A percentile compares a stretch with the other conserved stretches of the same genome.
Conservation (phyloP, 148 eudicot genomes). For the Nepenthes gracilis region DNA sequence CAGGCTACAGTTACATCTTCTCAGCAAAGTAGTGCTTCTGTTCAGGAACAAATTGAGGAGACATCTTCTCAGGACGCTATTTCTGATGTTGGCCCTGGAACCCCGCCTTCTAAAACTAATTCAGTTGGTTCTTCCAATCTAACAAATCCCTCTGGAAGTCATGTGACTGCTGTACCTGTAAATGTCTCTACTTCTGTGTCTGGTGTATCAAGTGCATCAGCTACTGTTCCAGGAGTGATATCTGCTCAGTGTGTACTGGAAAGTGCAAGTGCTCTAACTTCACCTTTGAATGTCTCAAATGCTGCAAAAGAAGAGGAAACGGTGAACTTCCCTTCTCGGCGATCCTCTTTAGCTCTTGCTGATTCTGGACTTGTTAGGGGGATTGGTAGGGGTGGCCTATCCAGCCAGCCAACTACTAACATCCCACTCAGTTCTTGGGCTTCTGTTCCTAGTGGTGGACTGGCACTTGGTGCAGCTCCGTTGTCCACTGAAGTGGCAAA, state of each 20-base stretch:
- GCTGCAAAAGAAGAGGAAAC: conserved; percentile 63
- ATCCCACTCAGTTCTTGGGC: conserved; percentile 42
- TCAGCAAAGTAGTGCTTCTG: conserved; percentile 34
- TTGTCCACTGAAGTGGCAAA: conserved; percentile 60
- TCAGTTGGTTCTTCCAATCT: conserved; percentile 44
- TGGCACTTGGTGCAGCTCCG: conserved; percentile 45
- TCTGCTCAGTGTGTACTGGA: conserved; percentile 35
- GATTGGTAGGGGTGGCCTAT: conserved; percentile 47
- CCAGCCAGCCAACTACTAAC: conserved; percentile 42
- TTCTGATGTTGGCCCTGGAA: conserved; percentile 52
- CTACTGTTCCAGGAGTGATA: conserved; percentile 22
- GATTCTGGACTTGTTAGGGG: conserved; percentile 47
- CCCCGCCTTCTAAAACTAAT: conserved; percentile 68
- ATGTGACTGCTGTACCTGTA: conserved; percentile 18
- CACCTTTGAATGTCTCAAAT: conserved; percentile 41
- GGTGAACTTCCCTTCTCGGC: conserved; percentile 46
- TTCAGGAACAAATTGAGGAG: conserved; percentile 64
- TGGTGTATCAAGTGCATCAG: conserved; percentile 29
- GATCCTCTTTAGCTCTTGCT: conserved; percentile 55
- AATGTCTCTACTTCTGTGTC: conserved; percentile 23
- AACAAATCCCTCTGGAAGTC: conserved; percentile 40
- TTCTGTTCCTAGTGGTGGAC: conserved; percentile 39
- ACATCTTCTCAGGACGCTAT: conserved; percentile 41
- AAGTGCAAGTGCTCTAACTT: conserved; percentile 26
- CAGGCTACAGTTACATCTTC: conserved; percentile 43